These are phyloP conservation scores for Sphaerosporella brunnea DNA, from an alignment of 495 filamentous ascomycete genomes.

Conservation along the genomic window DNA sequence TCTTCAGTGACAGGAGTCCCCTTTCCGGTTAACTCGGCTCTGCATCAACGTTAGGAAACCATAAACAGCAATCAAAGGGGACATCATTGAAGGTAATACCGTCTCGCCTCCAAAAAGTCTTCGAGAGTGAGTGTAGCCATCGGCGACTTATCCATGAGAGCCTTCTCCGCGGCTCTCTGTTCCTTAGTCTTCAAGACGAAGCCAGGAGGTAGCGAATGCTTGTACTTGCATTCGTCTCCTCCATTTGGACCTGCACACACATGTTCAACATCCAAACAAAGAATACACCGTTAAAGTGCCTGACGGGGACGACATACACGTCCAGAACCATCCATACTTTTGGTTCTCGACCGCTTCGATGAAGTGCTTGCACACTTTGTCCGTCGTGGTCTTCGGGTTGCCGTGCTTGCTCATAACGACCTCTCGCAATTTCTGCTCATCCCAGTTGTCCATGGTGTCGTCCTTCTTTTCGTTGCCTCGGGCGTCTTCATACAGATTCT, in stretches of 20 bases:
- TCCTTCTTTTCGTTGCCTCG: constrained; percentile 66
- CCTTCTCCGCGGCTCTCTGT: constrained; percentile 89
- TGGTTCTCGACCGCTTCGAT: constrained; percentile 94
- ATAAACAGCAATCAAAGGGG: neutral
- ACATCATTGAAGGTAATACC: constrained; percentile 35
- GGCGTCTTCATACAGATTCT: constrained; percentile 74
- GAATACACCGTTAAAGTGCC: too few relatives aligned
- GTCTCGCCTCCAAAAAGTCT: constrained; percentile 88
- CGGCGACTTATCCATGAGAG: constrained; percentile 90
- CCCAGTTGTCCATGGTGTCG: constrained; percentile 90
- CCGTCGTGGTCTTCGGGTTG: constrained; percentile 86
- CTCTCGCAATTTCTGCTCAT: constrained; percentile 81
- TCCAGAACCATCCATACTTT: constrained; percentile 99
- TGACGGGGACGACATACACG: constrained; percentile 32
- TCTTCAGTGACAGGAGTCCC: constrained; percentile 87
- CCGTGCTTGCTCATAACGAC: constrained; percentile 92
- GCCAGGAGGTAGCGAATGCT: constrained; percentile 85
- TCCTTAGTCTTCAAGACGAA: constrained; percentile 97
- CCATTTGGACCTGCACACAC: constrained; percentile 50
- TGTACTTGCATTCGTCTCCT: constrained; percentile 96
- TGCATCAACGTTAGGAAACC: constrained; percentile 6
- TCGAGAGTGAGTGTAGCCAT: constrained; percentile 87
- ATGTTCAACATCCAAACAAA: too few relatives aligned
- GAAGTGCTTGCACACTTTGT: constrained; percentile 98
- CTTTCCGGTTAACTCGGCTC: constrained; percentile 59